Base-by-base conservation (phyloP, 1,139 yeast genomes). In the Suhomyces bokatorum region DNA sequence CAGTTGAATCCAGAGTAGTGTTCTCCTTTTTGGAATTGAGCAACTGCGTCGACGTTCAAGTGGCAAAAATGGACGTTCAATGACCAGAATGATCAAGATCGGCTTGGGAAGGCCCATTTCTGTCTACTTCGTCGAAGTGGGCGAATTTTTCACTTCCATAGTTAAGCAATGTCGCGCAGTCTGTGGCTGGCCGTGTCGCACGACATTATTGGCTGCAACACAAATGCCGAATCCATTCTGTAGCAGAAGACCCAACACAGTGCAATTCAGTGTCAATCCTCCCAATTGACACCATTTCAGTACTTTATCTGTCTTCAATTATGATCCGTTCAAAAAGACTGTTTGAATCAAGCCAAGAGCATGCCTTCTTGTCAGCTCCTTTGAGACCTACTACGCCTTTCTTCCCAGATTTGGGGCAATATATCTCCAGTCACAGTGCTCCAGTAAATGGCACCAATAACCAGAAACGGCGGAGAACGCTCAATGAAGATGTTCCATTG, bases 141-240 rank as follows among this genome's bases (percentile, higher is more conserved):
- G 12, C 29, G n/a, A 26, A 26, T 26, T 26, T 26, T 26, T 26
- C 29, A 26, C 29, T 26, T 26, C n/a, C 24, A 6, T 20, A 7
- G 7, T 7, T 5, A 26, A 8, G n/a, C n/a, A 26, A 26, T 30
- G 32, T 30, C 32, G 32, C 32, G 6, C 17, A 3, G 16, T 29
- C 29, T 26, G 29, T 26, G 29, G n/a, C 27, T 4, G 10, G n/a
- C 20, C 16, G 8, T 34, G 36, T 8, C 36, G 15, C 16, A 22
- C 36, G 36, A 34, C 36, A 34, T 34, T 32, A 13, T 39, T 43
- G 46, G 46, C 38, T 43, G 46, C 46, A 43, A 43, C 43, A 39
- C 43, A 43, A 39, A 43, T 15, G 29, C 26, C 20, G 9, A 20
- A 7, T 4, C 6, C 9, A 20, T 7, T 4, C 24, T 20, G 24